These are phyloP conservation scores for Leptodontidium sp. DNA, from an alignment of 2,329 filamentous ascomycete genomes.

Conservation along the genomic window DNA sequence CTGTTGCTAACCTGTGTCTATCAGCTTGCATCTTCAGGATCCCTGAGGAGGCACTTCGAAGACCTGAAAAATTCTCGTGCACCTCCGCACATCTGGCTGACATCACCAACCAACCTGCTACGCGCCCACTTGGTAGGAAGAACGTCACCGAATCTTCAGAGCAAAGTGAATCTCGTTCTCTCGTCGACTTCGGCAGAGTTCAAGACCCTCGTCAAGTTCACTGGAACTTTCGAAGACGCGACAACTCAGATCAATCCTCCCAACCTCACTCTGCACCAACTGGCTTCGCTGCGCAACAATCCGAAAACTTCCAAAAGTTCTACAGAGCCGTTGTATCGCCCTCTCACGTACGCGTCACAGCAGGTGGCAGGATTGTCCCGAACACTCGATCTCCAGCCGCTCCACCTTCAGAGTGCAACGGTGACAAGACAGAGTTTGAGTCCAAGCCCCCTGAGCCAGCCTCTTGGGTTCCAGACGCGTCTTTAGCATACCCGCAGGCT, in stretches of 20 bases:
- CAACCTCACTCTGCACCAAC: constrained; percentile 61
- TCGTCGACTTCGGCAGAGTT: constrained; percentile 22
- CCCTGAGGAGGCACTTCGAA: constrained; percentile 39
- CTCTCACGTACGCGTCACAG: constrained; percentile 72
- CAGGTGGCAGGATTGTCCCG: constrained; percentile 71
- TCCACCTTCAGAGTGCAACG: constrained; percentile 42
- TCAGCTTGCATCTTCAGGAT: constrained; percentile 40
- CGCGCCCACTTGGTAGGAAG: constrained; percentile 25
- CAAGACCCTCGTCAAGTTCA: constrained; percentile 31
- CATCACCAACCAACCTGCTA: constrained; percentile 34
- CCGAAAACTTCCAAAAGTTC: constrained; percentile 72
- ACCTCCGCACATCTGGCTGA: constrained; percentile 34
- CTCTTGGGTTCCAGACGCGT: constrained; percentile 26
- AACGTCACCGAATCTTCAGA: constrained; percentile 35
- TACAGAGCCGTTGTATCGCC: constrained; percentile 74
- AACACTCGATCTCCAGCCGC: constrained; percentile 59
- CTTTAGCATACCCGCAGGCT: constrained; percentile 30
- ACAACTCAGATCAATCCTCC: constrained; percentile 44
- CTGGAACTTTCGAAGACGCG: constrained; percentile 45
- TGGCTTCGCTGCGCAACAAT: constrained; percentile 62
- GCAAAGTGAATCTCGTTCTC: constrained; percentile 30
- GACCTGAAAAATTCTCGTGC: constrained; percentile 38
- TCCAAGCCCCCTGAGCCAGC: constrained; percentile 11
- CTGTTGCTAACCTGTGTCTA: constrained; percentile 23
- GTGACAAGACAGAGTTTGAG: constrained; percentile 26